Evolutionary conservation across 1,139 yeast genomes (phyloP).

Genomic region (Kurtzmaniella quercitrusa): DNA sequence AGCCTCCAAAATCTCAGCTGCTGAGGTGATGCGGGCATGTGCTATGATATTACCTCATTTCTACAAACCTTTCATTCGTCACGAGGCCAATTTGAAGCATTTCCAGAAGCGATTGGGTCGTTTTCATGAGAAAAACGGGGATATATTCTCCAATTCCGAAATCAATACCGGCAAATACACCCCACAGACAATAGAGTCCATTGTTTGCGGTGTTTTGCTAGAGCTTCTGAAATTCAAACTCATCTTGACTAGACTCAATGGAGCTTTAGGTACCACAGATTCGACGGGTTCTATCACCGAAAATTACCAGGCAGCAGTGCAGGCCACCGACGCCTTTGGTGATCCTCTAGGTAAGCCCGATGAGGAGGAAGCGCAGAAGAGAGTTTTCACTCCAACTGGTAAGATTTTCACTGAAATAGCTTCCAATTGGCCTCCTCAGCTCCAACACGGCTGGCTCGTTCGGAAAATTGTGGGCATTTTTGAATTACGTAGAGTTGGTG

Average conservation of each 20-base stretch:
- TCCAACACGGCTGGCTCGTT: constrained; percentile 85
- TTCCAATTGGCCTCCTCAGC: constrained; percentile 78
- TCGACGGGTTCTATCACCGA: constrained; percentile 21
- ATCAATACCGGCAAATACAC: constrained; percentile 42
- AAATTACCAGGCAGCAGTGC: constrained; percentile 51
- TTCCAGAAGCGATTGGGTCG: constrained; percentile 41
- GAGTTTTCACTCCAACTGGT: constrained; percentile 90
- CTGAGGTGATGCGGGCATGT: constrained; percentile 73
- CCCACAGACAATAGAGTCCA: constrained; percentile 58
- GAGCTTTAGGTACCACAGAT: constrained; percentile 15
- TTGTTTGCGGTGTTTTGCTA: constrained; percentile 61
- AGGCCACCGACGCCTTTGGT: constrained; percentile 81
- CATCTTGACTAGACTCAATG: constrained; percentile 54
- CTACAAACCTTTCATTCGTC: constrained; percentile 87
- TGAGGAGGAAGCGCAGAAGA: constrained; percentile 34
- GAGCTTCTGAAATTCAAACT: constrained; percentile 69
- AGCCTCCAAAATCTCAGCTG: constrained; percentile 65
- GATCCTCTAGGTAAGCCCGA: constrained; percentile 14
- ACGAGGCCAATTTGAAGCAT: constrained; percentile 65
- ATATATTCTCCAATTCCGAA: constrained; percentile 29
- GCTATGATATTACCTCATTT: constrained; percentile 82
- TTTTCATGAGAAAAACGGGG: constrained; percentile 43
- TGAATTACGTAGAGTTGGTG: constrained; percentile 41
- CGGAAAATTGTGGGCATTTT: constrained; percentile 82
- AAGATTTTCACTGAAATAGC: constrained; percentile 82